Evolutionary conservation across 495 filamentous ascomycete species (phyloP).

Genomic region (Tirmania nivea): DNA sequence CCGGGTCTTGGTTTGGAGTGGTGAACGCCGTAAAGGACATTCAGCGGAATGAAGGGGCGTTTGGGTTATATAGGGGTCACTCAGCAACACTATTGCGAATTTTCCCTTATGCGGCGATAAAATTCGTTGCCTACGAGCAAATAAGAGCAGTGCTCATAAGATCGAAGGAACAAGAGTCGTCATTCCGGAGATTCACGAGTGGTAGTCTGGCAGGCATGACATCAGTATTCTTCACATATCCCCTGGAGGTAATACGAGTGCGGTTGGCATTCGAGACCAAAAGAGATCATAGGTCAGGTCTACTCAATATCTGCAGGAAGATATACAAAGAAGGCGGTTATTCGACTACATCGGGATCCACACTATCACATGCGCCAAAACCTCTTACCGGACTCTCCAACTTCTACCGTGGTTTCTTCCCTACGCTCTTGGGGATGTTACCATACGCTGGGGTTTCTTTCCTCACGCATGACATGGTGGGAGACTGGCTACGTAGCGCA

Average conservation of each 20-base stretch:
- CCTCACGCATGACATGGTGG: conserved; percentile 72
- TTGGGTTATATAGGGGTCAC: conserved; percentile 76
- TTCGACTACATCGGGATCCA: conserved; percentile 9
- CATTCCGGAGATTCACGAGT: conserved; percentile 50
- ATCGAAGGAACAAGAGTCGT: conserved; percentile 50
- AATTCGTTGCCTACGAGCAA: conserved; percentile 95
- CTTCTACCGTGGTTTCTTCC: conserved; percentile 85
- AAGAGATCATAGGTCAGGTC: conserved; percentile 36
- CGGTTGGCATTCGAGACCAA: conserved; percentile 87
- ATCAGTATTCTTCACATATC: conserved; percentile 88
- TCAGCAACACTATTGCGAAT: conserved; percentile 85
- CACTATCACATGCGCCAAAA: neutral
- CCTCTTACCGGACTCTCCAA: conserved; percentile 41
- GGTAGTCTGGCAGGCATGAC: conserved; percentile 70
- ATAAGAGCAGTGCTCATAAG: conserved; percentile 57
- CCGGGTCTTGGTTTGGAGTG: conserved; percentile 66
- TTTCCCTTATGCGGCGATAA: conserved; percentile 92
- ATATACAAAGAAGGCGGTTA: conserved; percentile 49
- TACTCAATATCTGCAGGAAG: conserved; percentile 49
- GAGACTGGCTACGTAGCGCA: conserved; percentile 55
- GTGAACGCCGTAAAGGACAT: conserved; percentile 62
- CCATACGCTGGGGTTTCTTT: conserved; percentile 97
- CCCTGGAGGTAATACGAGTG: conserved; percentile 76
- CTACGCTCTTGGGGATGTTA: conserved; percentile 80
- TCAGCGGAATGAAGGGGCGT: conserved; percentile 44